Conservation (phyloP, 2,329 filamentous ascomycete species). For the Boeremia lycopersici region DNA sequence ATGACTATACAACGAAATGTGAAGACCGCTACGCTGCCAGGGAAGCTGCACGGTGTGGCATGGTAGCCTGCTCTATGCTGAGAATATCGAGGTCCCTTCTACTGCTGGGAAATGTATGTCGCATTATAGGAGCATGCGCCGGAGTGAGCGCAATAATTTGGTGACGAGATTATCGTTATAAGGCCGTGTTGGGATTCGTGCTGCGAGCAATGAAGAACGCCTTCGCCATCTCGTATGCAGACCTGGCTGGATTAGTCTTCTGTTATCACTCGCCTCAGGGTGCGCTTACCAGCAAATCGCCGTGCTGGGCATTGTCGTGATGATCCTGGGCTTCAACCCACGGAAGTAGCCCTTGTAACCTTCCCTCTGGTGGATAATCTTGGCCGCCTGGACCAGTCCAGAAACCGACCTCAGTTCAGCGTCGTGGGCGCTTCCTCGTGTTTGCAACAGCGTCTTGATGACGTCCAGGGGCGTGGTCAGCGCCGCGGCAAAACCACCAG, state of each 20-base stretch:
- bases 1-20: constrained; percentile 36
- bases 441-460: constrained; percentile 97
- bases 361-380: constrained; percentile 81
- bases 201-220: constrained; percentile 65
- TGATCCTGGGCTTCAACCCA: constrained; percentile 85
- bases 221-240: constrained; percentile 71
- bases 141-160: constrained; percentile 5
- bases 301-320: constrained; percentile 97
- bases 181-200: constrained; percentile 34
- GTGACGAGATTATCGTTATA: constrained; percentile 19
- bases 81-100: constrained; percentile 19
- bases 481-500: constrained; percentile 90
- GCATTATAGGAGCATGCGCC: constrained; percentile 12
- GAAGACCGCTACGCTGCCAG: constrained; percentile 23
- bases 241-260: constrained; percentile 50
- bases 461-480: constrained; percentile 97
- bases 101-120: constrained; percentile 21
- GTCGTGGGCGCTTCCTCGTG: constrained; percentile 81
- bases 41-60: constrained; percentile 23
- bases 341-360: constrained; percentile 90
- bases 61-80: constrained; percentile 21
- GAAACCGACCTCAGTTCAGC: constrained; percentile 83
- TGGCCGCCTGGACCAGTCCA: constrained; percentile 78
- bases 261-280: neutral
- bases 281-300: constrained; percentile 91